Conservation (phyloP, 1,139 yeast species). For the Lodderomyces metapsilosis region DNA sequence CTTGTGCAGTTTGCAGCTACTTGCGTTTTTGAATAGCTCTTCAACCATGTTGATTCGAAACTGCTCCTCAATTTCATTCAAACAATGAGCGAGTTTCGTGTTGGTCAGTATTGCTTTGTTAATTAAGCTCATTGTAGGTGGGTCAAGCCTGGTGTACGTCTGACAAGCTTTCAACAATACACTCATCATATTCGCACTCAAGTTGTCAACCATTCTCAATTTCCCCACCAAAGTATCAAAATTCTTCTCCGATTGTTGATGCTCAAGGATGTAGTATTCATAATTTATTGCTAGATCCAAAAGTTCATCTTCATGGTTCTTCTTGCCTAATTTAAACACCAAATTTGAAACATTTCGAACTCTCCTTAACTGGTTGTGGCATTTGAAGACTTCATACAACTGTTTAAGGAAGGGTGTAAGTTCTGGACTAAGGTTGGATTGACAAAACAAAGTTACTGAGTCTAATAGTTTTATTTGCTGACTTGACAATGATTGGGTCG, state of each 20-base stretch:
- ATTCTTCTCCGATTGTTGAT: slow-evolving; percentile 14
- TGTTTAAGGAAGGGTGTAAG: slow-evolving; percentile 10
- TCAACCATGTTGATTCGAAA: not conserved
- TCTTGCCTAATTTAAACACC: slow-evolving; percentile 20
- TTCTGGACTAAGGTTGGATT: slow-evolving; percentile 9
- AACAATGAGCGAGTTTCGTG: not conserved
- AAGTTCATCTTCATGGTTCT: slow-evolving; percentile 7
- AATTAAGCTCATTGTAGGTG: not conserved
- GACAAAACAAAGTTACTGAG: slow-evolving; percentile 19
- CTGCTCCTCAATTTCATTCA: not conserved
- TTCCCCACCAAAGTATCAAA: slow-evolving; percentile 17
- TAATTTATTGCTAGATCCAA: slow-evolving; percentile 20
- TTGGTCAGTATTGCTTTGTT: not conserved
- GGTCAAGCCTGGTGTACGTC: not conserved
- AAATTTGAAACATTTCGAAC: slow-evolving; percentile 30
- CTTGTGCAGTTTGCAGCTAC: slow-evolving; percentile 5
- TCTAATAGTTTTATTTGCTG: slow-evolving; percentile 24
- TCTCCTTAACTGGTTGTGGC: slow-evolving; percentile 26
- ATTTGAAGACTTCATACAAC: slow-evolving; percentile 15
- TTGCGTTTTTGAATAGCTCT: slow-evolving; percentile 13
- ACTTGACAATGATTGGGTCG: slow-evolving; percentile 14
- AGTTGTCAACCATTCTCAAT: slow-evolving; percentile 18
- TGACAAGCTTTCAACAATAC: not conserved
- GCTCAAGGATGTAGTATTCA: slow-evolving; percentile 21
- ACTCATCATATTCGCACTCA: not conserved